Percentiles rank a stretch among this genome's conserved stretches.
Evolutionary conservation across 129 eudicot genomes (phyloP).

Genomic region (Chrysanthemum makinoi): DNA sequence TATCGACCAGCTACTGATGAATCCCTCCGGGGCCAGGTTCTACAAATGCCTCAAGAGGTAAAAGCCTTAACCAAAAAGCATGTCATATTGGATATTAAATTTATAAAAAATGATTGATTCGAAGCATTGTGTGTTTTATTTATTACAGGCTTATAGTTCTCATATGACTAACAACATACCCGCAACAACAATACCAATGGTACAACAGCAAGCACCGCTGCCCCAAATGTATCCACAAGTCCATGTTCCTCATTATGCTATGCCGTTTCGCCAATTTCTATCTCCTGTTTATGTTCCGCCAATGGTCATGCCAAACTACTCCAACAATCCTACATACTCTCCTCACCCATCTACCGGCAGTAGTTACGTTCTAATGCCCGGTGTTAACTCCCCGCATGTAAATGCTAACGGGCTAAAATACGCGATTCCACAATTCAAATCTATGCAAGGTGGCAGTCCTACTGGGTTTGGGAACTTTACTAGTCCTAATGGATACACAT

Average conservation of each 20-base stretch:
- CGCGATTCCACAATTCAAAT: conserved; percentile 76
- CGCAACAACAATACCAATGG: conserved; percentile 65
- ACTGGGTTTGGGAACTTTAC: conserved; percentile 82
- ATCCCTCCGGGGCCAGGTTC: conserved; percentile 51
- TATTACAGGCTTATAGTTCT: conserved; percentile 51
- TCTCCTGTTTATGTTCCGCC: conserved; percentile 95
- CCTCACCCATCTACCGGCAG: conserved; percentile 83
- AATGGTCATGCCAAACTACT: conserved; percentile 81
- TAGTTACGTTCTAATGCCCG: conserved; percentile 82
- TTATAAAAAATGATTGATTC: not conserved
- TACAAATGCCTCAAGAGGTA: conserved; percentile 84
- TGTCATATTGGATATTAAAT: not conserved
- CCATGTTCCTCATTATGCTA: conserved; percentile 71
- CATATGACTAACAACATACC: conserved; percentile 57
- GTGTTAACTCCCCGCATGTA: conserved; percentile 72
- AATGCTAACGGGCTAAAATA: conserved; percentile 60
- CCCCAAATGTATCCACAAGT: conserved; percentile 94
- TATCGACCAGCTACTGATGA: conserved; percentile 73
- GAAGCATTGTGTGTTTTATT: conserved; percentile 13
- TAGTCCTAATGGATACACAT: conserved; percentile 71
- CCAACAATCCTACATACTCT: conserved; percentile 62
- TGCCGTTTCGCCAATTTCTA: conserved; percentile 81
- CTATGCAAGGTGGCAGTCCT: conserved; percentile 74
- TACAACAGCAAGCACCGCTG: conserved; percentile 71
- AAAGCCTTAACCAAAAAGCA: not conserved